Evolutionary conservation across 2,329 filamentous ascomycete genomes (phyloP).

Genomic region (Colletotrichum sp.): DNA sequence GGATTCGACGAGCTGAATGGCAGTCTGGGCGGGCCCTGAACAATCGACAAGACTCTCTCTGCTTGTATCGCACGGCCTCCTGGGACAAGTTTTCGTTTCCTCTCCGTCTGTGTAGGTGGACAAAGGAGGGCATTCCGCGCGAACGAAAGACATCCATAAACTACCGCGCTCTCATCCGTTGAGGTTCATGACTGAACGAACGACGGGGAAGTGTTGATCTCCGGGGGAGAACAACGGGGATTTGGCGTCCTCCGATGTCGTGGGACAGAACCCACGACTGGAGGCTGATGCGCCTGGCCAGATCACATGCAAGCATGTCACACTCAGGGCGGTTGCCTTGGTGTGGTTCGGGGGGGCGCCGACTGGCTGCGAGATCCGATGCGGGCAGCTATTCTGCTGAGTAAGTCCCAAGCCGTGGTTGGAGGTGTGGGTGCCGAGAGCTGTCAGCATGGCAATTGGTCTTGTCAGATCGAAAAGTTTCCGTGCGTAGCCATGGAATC

Average conservation of each 20-base stretch:
- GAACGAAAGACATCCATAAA: conserved; percentile 95
- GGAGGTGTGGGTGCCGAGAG: conserved; percentile 46
- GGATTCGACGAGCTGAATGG: conserved; percentile 31
- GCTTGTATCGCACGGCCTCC: conserved; percentile 84
- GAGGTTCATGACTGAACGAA: conserved; percentile 34
- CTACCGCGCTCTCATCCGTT: conserved; percentile 76
- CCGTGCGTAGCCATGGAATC: conserved; percentile 47
- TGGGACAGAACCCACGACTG: conserved; percentile 46
- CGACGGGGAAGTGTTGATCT: conserved; percentile 49
- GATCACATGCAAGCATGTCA: conserved; percentile 52
- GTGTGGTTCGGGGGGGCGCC: conserved; percentile 44
- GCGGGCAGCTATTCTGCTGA: conserved; percentile 4
- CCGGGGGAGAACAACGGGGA: conserved; percentile 30
- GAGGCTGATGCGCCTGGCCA: conserved; percentile 64
- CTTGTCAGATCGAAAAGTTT: conserved; percentile 43
- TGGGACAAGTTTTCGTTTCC: conserved; percentile 95
- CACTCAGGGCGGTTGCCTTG: conserved; percentile 43
- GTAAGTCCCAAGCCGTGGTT: conserved; percentile 23
- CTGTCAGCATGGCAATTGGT: conserved; percentile 40
- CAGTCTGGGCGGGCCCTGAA: conserved; percentile 18
- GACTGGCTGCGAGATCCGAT: conserved; percentile 27
- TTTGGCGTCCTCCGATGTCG: conserved; percentile 54
- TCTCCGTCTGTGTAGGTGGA: conserved; percentile 55
- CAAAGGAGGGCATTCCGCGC: conserved; percentile 71
- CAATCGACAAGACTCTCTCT: conserved; percentile 62